These are phyloP conservation scores for Floccularia luteovirens DNA, from an alignment of 768 basidiomycete genomes.

Conservation along the genomic window DNA sequence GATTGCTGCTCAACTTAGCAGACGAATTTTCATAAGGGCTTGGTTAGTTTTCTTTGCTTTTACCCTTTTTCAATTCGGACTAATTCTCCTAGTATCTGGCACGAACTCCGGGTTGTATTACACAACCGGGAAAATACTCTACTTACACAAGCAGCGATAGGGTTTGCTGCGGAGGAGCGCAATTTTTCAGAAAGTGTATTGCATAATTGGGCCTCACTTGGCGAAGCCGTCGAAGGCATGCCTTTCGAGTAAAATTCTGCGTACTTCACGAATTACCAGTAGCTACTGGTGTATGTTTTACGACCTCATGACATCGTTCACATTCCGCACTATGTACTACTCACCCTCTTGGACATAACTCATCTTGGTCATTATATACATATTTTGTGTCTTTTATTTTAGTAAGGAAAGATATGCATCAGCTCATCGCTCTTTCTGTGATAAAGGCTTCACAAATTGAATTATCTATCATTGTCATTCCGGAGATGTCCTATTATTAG, in stretches of 20 bases:
- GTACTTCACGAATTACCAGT: too few species aligned
- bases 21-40: constrained; percentile 83
- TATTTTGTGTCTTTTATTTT: too few species aligned
- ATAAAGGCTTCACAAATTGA: too few species aligned
- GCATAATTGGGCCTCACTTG: constrained; percentile 69
- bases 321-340: too few species aligned
- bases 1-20: constrained; percentile 65
- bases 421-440: too few species aligned
- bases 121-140: constrained; percentile 88
- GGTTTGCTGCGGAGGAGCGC: constrained; percentile 69
- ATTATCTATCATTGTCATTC: too few species aligned
- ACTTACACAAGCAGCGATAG: constrained; percentile 64
- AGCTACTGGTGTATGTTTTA: too few species aligned
- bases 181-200: constrained; percentile 56
- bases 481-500: too few species aligned
- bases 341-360: too few species aligned
- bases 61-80: neutral
- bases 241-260: constrained; percentile 59
- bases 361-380: too few species aligned
- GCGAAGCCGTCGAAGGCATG: constrained; percentile 71
- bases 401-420: too few species aligned
- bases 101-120: constrained; percentile 87
- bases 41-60: constrained; percentile 41
- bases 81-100: constrained; percentile 68
- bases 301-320: too few species aligned